Base-by-base conservation (phyloP, 768 basidiomycete species). In the Trametes gibbosa region DNA sequence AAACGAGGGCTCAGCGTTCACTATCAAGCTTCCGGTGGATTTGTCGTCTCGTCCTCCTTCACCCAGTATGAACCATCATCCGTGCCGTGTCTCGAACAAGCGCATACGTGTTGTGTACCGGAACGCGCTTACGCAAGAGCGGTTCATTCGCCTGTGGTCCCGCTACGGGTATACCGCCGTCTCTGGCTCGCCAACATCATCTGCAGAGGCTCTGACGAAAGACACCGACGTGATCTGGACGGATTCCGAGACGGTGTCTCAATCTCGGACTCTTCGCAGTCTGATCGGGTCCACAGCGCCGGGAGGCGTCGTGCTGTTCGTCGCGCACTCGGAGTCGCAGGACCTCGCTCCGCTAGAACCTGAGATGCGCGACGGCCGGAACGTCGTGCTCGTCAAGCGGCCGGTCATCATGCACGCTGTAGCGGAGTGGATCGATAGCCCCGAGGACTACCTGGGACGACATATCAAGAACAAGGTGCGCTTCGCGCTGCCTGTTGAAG, bases 341-440 rank as follows among this genome's bases (percentile, higher is more conserved):
- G 69, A 69, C 16, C 62, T 70, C 39, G 39, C 54, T 0, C 23
- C 53, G 46, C 63, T 70, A 23, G 65, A 70, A 48, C 64, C 63
- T 6, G 59, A 58, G 42, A 54, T 68, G 3, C 39, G 57, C 13
- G 59, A 60, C 8, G 67, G 64, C 32, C 50, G 29, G 40, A 58
- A 61, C 49, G 66, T 66, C 35, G 56, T 70, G 16, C 66, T 70
- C n/a, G 61, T 69, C 1, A 70, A 70, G 61, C 65, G 69, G 13
- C 69, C 69, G 1, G 63, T 70, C 13, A 61, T 70, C 59, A 59
- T 66, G 54, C 64, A 69, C 39, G n/a, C 57, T 1, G 52, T 68
- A 14, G 29, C 62, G 12, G 66, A 63, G 39, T 54, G 63, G 50
- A 27, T 70, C 29, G 65, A 65, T 23, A 34, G 61, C 23, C 66